phyloP scores from a whole-genome alignment of 2,329 filamentous ascomycete genomes.

The Aspergillus vadensis region DNA sequence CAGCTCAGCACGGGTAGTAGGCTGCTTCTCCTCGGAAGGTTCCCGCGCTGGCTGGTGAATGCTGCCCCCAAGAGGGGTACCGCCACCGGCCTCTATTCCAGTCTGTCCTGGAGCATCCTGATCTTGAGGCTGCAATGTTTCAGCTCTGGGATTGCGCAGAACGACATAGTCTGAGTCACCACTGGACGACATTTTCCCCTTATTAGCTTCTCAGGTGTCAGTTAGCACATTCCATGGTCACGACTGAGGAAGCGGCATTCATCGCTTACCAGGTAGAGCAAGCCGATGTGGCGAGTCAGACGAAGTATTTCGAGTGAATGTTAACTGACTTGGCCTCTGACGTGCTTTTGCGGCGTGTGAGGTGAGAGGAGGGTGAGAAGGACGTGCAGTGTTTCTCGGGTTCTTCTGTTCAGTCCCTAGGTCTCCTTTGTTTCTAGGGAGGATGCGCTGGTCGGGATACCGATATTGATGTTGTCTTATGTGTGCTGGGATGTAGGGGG shows the following conservation, averaged over 20 bases:
- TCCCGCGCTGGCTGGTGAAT: not conserved
- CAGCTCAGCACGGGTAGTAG: slow-evolving; percentile 10
- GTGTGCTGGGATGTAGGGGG: not conserved
- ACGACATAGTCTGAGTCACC: slow-evolving; percentile 28
- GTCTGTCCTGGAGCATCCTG: not conserved
- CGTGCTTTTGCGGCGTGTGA: not conserved
- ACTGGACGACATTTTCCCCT: slow-evolving; percentile 13
- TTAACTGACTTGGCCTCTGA: not conserved
- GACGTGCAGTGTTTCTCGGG: not conserved
- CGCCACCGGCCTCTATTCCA: not conserved
- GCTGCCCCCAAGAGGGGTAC: not conserved
- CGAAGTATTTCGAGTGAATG: not conserved
- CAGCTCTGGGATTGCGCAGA: slow-evolving; percentile 8
- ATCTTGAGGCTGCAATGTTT: not conserved
- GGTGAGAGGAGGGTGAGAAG: not conserved
- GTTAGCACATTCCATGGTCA: not conserved
- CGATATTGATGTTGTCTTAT: not conserved
- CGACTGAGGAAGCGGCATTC: not conserved
- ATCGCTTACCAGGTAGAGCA: not conserved
- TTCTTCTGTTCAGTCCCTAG: not conserved
- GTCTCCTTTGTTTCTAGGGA: not conserved
- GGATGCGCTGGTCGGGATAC: not conserved
- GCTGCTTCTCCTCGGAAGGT: not conserved
- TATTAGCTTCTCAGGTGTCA: not conserved
- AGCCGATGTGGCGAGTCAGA: not conserved